phyloP scores from a whole-genome alignment of 78 protist species.

The Dictyostelium capitatum region DNA sequence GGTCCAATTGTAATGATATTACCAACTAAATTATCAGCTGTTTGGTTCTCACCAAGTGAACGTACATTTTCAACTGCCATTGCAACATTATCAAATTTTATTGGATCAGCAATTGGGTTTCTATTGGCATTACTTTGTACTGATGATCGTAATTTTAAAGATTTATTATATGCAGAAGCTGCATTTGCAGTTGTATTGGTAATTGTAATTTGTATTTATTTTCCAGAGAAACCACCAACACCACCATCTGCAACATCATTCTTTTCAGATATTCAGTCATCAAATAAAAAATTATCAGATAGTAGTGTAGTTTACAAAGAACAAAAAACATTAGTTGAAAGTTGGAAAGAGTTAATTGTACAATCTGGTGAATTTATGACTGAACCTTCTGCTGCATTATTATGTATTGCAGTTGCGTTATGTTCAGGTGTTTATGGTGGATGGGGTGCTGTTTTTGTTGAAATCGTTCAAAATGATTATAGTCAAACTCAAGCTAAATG shows the following conservation, averaged over 20 bases:
- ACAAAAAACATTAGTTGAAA: slow-evolving; percentile 20
- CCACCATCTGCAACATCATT: slow-evolving; percentile 68
- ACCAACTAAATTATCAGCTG: slow-evolving; percentile 48
- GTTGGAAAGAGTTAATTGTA: slow-evolving; percentile 43
- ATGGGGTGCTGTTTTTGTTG: slow-evolving; percentile 51
- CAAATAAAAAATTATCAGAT: background rate
- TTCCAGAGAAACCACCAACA: slow-evolving; percentile 73
- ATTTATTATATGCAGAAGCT: slow-evolving; percentile 32
- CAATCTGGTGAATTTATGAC: background rate
- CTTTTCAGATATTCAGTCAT: background rate
- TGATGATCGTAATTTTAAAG: background rate
- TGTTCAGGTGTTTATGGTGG: slow-evolving; percentile 50
- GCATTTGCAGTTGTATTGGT: slow-evolving; percentile 21
- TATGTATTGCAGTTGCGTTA: slow-evolving; percentile 5
- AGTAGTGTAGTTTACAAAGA: background rate
- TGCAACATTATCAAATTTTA: slow-evolving; percentile 46
- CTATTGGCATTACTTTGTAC: slow-evolving; percentile 25
- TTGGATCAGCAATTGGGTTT: slow-evolving; percentile 65
- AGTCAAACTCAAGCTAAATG: slow-evolving; percentile 38
- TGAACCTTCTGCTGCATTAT: slow-evolving; percentile 21
- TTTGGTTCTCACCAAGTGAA: slow-evolving; percentile 63
- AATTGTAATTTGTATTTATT: slow-evolving; percentile 2
- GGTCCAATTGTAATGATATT: slow-evolving; percentile 59
- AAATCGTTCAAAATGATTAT: slow-evolving; percentile 9
- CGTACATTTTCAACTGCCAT: slow-evolving; percentile 59